A percentile compares a stretch with the other conserved stretches of the same genome.
Evolutionary conservation across 2,329 filamentous ascomycete species (phyloP).

Genomic region (Diplocarpon rosae): DNA sequence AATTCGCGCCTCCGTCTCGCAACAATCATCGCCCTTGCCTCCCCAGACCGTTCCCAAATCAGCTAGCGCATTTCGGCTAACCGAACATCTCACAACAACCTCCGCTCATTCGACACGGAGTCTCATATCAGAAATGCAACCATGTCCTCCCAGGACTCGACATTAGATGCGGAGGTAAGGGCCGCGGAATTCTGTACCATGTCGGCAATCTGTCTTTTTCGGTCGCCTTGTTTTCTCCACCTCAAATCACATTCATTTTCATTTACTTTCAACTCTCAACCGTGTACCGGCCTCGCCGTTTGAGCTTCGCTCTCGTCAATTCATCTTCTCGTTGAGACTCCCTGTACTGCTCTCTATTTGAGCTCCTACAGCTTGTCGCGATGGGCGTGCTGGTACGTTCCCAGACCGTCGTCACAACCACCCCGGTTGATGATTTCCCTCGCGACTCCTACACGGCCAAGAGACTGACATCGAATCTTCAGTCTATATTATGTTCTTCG

Average conservation of each 20-base stretch:
- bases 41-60: too few species aligned
- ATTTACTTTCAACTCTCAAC: too few species aligned
- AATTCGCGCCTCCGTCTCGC: too few species aligned
- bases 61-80: too few species aligned
- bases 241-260: too few species aligned
- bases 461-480: background rate
- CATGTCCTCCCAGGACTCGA: background rate
- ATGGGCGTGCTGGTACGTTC: slow-evolving; percentile 1
- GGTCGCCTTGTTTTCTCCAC: background rate
- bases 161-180: background rate
- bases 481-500: background rate
- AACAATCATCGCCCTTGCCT: too few species aligned
- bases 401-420: background rate
- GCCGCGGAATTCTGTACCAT: background rate
- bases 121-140: background rate
- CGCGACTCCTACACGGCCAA: background rate
- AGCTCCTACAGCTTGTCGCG: background rate
- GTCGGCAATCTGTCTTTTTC: background rate
- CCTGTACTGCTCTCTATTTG: too few species aligned
- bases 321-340: too few species aligned
- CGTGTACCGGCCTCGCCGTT: too few species aligned
- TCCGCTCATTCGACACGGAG: background rate
- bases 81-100: background rate
- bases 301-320: too few species aligned
- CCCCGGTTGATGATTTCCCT: background rate